These are phyloP conservation scores for Arabidopsis hybrid DNA, from an alignment of 441 rosid genomes.

Conservation along the genomic window DNA sequence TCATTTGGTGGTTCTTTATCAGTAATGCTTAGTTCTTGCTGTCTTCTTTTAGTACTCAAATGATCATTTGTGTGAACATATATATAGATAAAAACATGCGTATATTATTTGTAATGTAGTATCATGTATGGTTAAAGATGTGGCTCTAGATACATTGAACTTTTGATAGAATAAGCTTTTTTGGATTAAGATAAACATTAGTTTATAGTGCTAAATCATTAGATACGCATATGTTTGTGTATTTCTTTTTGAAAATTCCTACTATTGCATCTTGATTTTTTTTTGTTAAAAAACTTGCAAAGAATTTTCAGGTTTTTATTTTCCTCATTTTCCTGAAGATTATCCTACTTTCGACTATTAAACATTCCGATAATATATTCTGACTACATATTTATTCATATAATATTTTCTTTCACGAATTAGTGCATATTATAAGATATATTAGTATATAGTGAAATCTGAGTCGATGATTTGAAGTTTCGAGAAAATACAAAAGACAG, in stretches of 20 bases:
- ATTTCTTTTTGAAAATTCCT: background rate
- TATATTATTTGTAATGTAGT: background rate
- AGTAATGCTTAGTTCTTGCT: constrained; percentile 12
- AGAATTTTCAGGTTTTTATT: background rate
- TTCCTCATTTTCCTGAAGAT: background rate
- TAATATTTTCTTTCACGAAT: background rate
- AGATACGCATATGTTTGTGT: constrained; percentile 34
- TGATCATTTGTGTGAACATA: background rate
- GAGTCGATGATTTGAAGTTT: constrained; percentile 23
- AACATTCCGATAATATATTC: constrained; percentile 12
- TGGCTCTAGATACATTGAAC: constrained; percentile 40
- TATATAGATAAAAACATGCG: constrained; percentile 16
- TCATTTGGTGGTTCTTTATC: constrained; percentile 10
- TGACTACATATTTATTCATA: background rate
- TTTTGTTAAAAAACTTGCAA: background rate
- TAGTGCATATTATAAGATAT: background rate
- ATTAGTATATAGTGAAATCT: background rate
- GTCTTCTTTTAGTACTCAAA: constrained; percentile 6
- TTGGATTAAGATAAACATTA: constrained; percentile 29
- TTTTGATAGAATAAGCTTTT: constrained; percentile 30
- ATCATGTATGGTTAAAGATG: background rate
- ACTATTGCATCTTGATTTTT: background rate
- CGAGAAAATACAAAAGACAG: constrained; percentile 1
- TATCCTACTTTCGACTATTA: constrained; percentile 1
- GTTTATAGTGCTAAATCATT: constrained; percentile 24